These are phyloP conservation scores for Lactarius trivialis DNA, from an alignment of 768 basidiomycete species.

Conservation along the genomic window DNA sequence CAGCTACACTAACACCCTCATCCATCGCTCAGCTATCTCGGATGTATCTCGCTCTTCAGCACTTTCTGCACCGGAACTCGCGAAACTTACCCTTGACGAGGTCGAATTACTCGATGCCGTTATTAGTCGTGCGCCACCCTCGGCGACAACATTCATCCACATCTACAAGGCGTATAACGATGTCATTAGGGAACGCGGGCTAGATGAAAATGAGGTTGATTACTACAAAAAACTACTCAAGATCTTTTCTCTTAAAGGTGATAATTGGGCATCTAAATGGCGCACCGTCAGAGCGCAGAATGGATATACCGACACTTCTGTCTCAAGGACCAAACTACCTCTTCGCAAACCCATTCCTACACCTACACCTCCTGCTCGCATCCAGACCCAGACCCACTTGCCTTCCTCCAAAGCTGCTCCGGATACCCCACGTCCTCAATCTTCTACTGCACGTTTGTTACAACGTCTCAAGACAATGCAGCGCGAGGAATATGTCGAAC, in stretches of 20 bases:
- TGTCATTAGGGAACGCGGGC: conserved; percentile 61
- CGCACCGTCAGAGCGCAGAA: conserved; percentile 54
- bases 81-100: conserved; percentile 37
- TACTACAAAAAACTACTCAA: conserved; percentile 81
- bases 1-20: conserved; percentile 14
- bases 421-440: not conserved
- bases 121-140: conserved; percentile 56
- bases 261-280: conserved; percentile 83
- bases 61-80: conserved; percentile 27
- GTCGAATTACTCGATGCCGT: conserved; percentile 71
- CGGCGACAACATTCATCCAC: conserved; percentile 68
- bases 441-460: conserved; percentile 19
- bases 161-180: conserved; percentile 86
- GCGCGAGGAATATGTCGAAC: not conserved
- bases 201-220: conserved; percentile 73
- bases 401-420: conserved; percentile 3
- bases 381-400: not conserved
- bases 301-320: conserved; percentile 31
- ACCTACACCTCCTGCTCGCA: not conserved
- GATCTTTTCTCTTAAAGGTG: conserved; percentile 72
- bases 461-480: conserved; percentile 17
- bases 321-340: conserved; percentile 1
- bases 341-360: conserved; percentile 12
- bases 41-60: conserved; percentile 24
- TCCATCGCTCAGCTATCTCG: conserved; percentile 25